Evolutionary conservation across 441 rosid species (phyloP).

Genomic region (Brassica hybrid): DNA sequence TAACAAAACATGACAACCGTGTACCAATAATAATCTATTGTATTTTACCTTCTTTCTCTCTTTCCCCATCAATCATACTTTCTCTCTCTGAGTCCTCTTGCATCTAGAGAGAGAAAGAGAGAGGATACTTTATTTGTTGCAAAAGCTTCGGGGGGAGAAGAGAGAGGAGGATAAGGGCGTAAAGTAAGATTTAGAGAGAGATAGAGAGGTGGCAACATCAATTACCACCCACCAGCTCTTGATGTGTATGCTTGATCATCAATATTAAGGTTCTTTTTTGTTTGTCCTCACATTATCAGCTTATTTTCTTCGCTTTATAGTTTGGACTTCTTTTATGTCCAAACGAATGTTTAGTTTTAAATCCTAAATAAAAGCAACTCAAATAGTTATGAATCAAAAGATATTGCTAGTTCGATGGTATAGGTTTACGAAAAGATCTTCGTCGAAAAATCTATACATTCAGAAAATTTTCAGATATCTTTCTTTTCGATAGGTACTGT

Average conservation of each 20-base stretch:
- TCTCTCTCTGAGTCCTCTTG: slow-evolving; percentile 17
- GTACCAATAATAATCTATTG: slow-evolving; percentile 63
- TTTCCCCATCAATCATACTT: slow-evolving; percentile 31
- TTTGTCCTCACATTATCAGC: slow-evolving; percentile 27
- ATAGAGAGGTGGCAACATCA: slow-evolving; percentile 46
- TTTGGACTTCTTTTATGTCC: slow-evolving; percentile 18
- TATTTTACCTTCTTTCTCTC: slow-evolving; percentile 38
- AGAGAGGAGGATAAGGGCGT: slow-evolving; percentile 50
- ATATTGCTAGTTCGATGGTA: slow-evolving; percentile 26
- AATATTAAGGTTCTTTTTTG: slow-evolving; percentile 30
- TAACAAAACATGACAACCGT: slow-evolving; percentile 48
- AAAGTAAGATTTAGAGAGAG: slow-evolving; percentile 41
- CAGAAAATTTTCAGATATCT: background rate
- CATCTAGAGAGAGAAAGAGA: slow-evolving; percentile 31
- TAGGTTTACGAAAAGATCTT: slow-evolving; percentile 1
- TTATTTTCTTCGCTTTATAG: slow-evolving; percentile 10
- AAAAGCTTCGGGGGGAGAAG: slow-evolving; percentile 63
- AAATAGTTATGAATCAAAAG: slow-evolving; percentile 2
- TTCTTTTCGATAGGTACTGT: background rate
- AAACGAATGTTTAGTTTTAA: slow-evolving; percentile 6
- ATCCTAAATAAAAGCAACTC: slow-evolving; percentile 19
- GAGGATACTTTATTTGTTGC: slow-evolving; percentile 66
- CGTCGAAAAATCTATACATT: slow-evolving; percentile 1
- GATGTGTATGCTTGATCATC: slow-evolving; percentile 62
- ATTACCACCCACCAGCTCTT: slow-evolving; percentile 76